phyloP scores from a whole-genome alignment of 1,139 yeast genomes.

The Blastobotrys petasosporus region DNA sequence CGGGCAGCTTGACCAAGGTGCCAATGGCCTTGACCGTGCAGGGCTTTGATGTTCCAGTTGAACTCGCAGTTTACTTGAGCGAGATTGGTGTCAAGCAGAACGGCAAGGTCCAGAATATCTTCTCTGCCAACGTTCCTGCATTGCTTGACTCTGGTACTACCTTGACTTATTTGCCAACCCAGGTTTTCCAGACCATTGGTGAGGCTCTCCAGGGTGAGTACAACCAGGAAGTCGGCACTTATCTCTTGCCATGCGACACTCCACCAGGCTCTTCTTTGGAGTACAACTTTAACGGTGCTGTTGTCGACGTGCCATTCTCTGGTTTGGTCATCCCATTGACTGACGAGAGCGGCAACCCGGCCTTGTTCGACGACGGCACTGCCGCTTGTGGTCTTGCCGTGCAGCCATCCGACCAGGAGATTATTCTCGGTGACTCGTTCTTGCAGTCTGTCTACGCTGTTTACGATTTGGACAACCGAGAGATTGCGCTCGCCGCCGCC shows the following conservation, averaged over 20 bases:
- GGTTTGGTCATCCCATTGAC: conserved; percentile 8
- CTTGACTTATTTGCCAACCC: conserved; percentile 46
- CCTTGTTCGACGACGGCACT: conserved; percentile 21
- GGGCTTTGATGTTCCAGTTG: conserved; percentile 17
- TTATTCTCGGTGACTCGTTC: conserved; percentile 59
- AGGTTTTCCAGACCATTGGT: conserved; percentile 19
- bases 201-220: conserved; percentile 12
- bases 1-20: conserved; percentile 27
- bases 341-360: conserved; percentile 15
- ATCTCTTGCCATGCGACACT: conserved; percentile 16
- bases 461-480: conserved; percentile 57
- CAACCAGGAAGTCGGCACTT: conserved; percentile 11
- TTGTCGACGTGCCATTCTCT: conserved; percentile 24
- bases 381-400: conserved; percentile 42
- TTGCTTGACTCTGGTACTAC: conserved; percentile 67
- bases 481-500: conserved; percentile 65
- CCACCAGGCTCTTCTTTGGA: conserved; percentile 18
- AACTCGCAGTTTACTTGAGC: conserved; percentile 20
- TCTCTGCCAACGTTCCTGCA: conserved; percentile 9
- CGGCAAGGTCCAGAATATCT: not conserved
- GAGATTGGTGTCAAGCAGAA: conserved; percentile 13
- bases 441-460: conserved; percentile 63
- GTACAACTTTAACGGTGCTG: conserved; percentile 30
- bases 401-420: conserved; percentile 48
- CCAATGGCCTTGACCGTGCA: conserved; percentile 20